phyloP scores from a whole-genome alignment of 2,329 filamentous ascomycete genomes.

The Alternaria triticimaculans region DNA sequence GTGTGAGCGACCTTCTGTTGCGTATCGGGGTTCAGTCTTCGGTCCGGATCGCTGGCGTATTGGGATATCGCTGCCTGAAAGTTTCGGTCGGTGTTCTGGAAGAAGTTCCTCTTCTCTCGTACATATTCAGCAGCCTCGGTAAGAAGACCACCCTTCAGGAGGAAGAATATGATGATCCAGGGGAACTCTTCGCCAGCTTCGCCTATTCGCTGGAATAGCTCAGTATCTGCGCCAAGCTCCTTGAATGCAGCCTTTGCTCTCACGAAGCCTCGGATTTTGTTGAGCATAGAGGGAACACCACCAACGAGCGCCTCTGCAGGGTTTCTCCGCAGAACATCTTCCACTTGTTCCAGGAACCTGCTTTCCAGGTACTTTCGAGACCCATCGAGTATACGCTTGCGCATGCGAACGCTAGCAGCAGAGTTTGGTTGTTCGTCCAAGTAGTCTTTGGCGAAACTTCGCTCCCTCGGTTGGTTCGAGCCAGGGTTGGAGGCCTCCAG shows the following conservation, averaged over 20 bases:
- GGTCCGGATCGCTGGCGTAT: constrained; percentile 78
- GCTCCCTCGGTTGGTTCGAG: constrained; percentile 71
- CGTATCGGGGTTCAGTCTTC: constrained; percentile 77
- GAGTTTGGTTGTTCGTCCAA: constrained; percentile 76
- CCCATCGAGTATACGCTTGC: constrained; percentile 80
- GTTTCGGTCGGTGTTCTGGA: constrained; percentile 88
- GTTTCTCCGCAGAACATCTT: constrained; percentile 78
- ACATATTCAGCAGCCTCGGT: constrained; percentile 88
- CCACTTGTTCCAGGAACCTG: constrained; percentile 79
- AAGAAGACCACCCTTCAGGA: constrained; percentile 83
- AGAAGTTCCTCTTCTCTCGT: constrained; percentile 78
- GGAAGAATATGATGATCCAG: constrained; percentile 93
- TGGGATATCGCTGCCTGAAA: constrained; percentile 87
- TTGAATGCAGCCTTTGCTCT: constrained; percentile 79
- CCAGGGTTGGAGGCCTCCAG: constrained; percentile 63
- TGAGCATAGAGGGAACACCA: constrained; percentile 84
- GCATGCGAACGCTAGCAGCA: constrained; percentile 67
- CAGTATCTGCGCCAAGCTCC: constrained; percentile 81
- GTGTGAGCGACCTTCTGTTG: constrained; percentile 90
- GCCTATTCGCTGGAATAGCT: constrained; percentile 77
- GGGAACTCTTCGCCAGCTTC: constrained; percentile 73
- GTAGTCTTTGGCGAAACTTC: constrained; percentile 78
- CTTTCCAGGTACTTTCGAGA: constrained; percentile 81
- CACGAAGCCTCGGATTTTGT: constrained; percentile 92
- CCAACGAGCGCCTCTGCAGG: constrained; percentile 89